Evolutionary conservation across 805 yeast species (phyloP), one percentile per base, ranked within the genome.

Genomic region (Ogataea minuta): DNA sequence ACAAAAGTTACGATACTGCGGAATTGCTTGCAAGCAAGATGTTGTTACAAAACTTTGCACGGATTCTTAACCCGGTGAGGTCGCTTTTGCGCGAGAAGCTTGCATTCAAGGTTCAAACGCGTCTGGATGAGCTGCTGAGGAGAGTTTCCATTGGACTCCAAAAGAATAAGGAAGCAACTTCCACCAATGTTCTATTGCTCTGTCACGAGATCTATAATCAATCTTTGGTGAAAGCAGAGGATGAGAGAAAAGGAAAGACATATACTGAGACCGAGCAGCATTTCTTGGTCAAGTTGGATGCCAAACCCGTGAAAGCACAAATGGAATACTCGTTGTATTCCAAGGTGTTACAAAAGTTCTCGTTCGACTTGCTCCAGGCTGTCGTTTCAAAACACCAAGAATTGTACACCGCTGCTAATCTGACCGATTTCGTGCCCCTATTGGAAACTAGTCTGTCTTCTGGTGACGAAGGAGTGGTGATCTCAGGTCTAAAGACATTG

Each of bases 1-100:
- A 86, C 56, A 88, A 88, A 64, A 83, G 95, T 68, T 84, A 68
- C 56, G 98, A 93, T 51, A 78, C 93, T 4, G 95, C 83, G 19
- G 95, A 90, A 62, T 66, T 88, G 13, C 56, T 91, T 32, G 74
- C 95, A 0, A 62, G 77, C 11, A 77, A 79, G 53, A 74, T 91
- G 24, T 67, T 75, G 11, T 66, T 89, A 42, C 61, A 71, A 4
- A 61, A 66, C 17, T 86, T 90, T 55, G 66, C 71, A 6, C 63
- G 62, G 36, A 61, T 93, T 16, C 59, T 90, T 12, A 67, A 69
- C 11, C 98, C 98, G 2, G 67, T 93, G 26, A 81, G 80, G 53
- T 60, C 76, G 39, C 59, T 85, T 34, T 61, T 86, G 25, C 62
- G 70, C 28, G 91, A 83, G 54, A 76, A 79, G 50, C 70, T 90